Percentiles rank a stretch among this genome's conserved stretches.
These are phyloP conservation scores for Penicillium hordei DNA, from an alignment of 2,329 filamentous ascomycete genomes.

Conservation along the genomic window DNA sequence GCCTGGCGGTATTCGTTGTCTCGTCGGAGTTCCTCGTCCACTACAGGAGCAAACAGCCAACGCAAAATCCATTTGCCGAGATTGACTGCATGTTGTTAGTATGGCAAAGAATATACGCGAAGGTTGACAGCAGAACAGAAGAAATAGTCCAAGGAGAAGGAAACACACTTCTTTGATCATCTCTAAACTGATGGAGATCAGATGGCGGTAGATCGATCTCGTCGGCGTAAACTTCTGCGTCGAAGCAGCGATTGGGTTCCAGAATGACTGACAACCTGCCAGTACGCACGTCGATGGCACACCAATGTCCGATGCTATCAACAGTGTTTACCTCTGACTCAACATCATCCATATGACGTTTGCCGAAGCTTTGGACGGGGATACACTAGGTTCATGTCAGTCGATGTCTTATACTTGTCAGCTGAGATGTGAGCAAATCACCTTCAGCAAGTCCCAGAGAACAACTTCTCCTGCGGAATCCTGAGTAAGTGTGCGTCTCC, in stretches of 20 bases:
- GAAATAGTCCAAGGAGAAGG: background rate
- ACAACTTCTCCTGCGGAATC: constrained; percentile 95
- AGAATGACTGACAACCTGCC: constrained; percentile 87
- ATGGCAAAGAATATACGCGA: background rate
- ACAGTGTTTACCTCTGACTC: constrained; percentile 80
- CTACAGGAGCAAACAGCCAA: constrained; percentile 83
- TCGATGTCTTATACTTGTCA: background rate
- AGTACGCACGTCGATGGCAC: constrained; percentile 88
- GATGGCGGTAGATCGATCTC: constrained; percentile 65
- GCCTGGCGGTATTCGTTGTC: constrained; percentile 72
- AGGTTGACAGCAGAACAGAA: background rate
- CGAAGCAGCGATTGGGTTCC: constrained; percentile 94
- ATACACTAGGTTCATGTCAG: constrained; percentile 60
- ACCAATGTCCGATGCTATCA: constrained; percentile 93
- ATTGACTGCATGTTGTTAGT: constrained; percentile 63
- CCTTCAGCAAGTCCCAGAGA: constrained; percentile 88
- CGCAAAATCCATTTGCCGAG: constrained; percentile 94
- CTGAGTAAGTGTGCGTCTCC: constrained; percentile 81
- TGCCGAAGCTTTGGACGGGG: constrained; percentile 88
- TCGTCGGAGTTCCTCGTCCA: constrained; percentile 84
- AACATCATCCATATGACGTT: constrained; percentile 90
- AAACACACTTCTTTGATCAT: constrained; percentile 84
- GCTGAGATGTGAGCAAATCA: constrained; percentile 37
- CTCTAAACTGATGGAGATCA: constrained; percentile 75
- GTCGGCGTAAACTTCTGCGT: constrained; percentile 95